phyloP scores from a whole-genome alignment of 1,284 basidiomycete species.

The Pisolithus thermaeus region DNA sequence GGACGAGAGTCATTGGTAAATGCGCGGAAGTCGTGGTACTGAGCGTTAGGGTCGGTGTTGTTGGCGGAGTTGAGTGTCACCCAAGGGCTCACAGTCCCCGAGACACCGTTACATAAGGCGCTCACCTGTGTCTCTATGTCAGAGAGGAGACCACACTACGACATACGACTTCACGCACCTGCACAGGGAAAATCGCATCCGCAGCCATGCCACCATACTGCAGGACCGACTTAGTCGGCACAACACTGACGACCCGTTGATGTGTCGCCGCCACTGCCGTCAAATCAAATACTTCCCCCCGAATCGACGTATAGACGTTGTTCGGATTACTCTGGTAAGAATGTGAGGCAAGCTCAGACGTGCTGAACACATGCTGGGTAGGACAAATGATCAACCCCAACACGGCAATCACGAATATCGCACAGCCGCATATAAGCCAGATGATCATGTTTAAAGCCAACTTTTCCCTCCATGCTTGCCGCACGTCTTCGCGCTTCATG shows the following conservation, averaged over 20 bases:
- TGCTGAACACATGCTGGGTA: slow-evolving; percentile 86
- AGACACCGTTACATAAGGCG: slow-evolving; percentile 87
- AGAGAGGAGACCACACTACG: background rate
- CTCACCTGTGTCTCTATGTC: slow-evolving; percentile 58
- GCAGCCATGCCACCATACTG: slow-evolving; percentile 81
- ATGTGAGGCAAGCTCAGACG: slow-evolving; percentile 71
- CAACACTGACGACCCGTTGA: slow-evolving; percentile 64
- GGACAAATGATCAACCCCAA: slow-evolving; percentile 91
- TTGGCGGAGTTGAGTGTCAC: slow-evolving; percentile 79
- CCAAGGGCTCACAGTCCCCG: slow-evolving; percentile 79
- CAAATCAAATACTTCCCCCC: slow-evolving; percentile 92
- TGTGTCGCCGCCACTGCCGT: slow-evolving; percentile 58
- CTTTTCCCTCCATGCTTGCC: slow-evolving; percentile 98
- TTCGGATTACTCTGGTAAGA: slow-evolving; percentile 59
- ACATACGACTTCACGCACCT: slow-evolving; percentile 43
- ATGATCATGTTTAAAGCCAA: slow-evolving; percentile 94
- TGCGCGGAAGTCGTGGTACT: slow-evolving; percentile 94
- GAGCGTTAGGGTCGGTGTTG: slow-evolving; percentile 72
- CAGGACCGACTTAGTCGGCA: slow-evolving; percentile 69
- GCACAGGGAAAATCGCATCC: slow-evolving; percentile 88
- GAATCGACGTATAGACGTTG: slow-evolving; percentile 77
- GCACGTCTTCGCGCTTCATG: slow-evolving; percentile 92
- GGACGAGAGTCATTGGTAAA: slow-evolving; percentile 85
- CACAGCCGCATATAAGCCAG: slow-evolving; percentile 86
- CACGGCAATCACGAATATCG: slow-evolving; percentile 90